Conservation (phyloP, 1,284 basidiomycete genomes). For the Sporisorium reilianum region DNA sequence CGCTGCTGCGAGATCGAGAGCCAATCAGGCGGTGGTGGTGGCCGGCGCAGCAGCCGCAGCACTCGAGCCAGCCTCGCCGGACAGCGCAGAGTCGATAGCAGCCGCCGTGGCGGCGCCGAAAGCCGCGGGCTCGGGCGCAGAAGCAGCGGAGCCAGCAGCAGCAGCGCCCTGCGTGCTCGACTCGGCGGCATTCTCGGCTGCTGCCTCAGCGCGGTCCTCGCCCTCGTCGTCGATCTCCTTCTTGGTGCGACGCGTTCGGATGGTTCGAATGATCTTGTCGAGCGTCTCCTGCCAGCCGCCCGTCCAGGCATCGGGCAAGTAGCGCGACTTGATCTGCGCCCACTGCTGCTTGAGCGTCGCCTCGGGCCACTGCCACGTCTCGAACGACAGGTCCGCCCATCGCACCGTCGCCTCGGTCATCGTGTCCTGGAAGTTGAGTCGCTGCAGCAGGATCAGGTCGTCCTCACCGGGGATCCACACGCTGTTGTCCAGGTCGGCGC, state of each 20-base stretch:
- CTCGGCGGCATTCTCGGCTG: no score
- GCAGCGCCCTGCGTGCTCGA: conserved; percentile 1
- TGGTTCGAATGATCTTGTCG: conserved; percentile 42
- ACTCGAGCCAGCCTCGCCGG: conserved; percentile 5
- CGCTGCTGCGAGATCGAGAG: background rate
- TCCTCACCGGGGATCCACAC: conserved; percentile 50
- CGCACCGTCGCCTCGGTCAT: conserved; percentile 21
- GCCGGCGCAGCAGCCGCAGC: conserved; percentile 15
- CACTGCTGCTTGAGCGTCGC: conserved; percentile 47
- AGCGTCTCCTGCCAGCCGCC: conserved; percentile 45
- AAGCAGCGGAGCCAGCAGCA: background rate
- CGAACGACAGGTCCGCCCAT: conserved; percentile 41
- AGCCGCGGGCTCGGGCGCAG: background rate
- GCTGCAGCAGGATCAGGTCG: conserved; percentile 49
- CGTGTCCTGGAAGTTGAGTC: conserved; percentile 44
- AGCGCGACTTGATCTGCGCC: conserved; percentile 47
- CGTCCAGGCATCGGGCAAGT: conserved; percentile 40
- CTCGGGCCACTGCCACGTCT: conserved; percentile 41
- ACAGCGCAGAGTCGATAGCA: conserved; percentile 38
- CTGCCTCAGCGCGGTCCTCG: conserved; percentile 26
- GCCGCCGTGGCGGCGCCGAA: conserved; percentile 2
- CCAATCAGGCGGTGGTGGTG: conserved; percentile 15
- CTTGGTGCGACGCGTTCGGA: conserved; percentile 34
- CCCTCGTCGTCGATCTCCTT: conserved; percentile 48
- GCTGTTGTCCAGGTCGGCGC: conserved; percentile 44